These are phyloP conservation scores for Xylaria venustula DNA, from an alignment of 495 filamentous ascomycete species.

Conservation along the genomic window DNA sequence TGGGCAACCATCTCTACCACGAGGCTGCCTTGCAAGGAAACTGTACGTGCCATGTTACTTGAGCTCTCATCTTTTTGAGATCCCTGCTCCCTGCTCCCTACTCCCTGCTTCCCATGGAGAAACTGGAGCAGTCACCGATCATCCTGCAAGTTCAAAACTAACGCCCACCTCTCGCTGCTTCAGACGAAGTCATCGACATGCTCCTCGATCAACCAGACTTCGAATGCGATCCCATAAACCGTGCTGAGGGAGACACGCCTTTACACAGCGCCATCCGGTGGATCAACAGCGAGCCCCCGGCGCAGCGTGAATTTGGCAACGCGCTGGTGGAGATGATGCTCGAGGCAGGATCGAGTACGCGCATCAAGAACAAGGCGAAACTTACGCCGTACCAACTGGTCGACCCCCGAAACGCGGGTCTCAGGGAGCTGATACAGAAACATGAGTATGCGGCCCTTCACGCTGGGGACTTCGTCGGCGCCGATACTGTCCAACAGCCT, in stretches of 20 bases:
- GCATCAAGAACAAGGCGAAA: constrained; percentile 64
- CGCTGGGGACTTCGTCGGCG: constrained; percentile 47
- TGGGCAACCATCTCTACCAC: constrained; percentile 87
- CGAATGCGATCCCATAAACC: constrained; percentile 87
- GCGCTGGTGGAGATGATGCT: constrained; percentile 84
- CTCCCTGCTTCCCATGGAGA: too few relatives aligned
- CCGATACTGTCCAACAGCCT: constrained; percentile 24
- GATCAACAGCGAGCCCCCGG: constrained; percentile 62
- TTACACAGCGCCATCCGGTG: constrained; percentile 85
- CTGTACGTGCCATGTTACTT: constrained; percentile 55
- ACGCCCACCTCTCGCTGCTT: neutral
- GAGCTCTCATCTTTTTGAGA: neutral
- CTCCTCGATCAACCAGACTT: constrained; percentile 93
- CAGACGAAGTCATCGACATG: constrained; percentile 85
- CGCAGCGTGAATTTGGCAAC: constrained; percentile 61
- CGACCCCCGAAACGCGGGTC: constrained; percentile 67
- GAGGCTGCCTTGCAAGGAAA: constrained; percentile 82
- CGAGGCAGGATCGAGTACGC: constrained; percentile 67
- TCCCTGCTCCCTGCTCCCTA: neutral
- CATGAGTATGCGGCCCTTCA: constrained; percentile 68
- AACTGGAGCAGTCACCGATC: neutral
- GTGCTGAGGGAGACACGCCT: constrained; percentile 81
- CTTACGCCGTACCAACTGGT: constrained; percentile 67
- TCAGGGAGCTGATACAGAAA: constrained; percentile 67
- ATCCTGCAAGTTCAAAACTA: neutral